Evolutionary conservation across 2,329 filamentous ascomycete species (phyloP).

Genomic region (Exophiala lecanii-corni): DNA sequence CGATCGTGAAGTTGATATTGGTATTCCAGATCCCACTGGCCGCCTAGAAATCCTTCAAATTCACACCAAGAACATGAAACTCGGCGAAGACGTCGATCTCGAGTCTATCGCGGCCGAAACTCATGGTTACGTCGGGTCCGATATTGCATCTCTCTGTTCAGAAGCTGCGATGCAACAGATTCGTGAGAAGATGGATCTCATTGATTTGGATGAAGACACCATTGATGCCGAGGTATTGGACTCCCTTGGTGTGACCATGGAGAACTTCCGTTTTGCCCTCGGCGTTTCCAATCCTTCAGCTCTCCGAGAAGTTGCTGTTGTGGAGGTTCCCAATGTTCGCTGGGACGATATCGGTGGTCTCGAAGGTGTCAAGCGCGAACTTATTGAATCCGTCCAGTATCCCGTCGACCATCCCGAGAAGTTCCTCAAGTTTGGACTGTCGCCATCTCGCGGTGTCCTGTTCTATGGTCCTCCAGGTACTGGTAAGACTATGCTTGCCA

Average conservation of each 20-base stretch:
- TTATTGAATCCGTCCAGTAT: conserved; percentile 98
- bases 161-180: conserved; percentile 99
- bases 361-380: conserved; percentile 97
- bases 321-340: conserved; percentile 97
- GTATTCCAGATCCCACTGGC: conserved; percentile 94
- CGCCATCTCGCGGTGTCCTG: conserved; percentile 93
- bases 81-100: conserved; percentile 91
- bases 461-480: conserved; percentile 99
- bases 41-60: conserved; percentile 99
- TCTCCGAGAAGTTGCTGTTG: conserved; percentile 95
- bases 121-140: conserved; percentile 97
- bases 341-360: conserved; percentile 99
- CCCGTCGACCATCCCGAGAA: conserved; percentile 99
- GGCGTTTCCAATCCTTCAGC: conserved; percentile 98
- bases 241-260: conserved; percentile 97
- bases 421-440: conserved; percentile 99
- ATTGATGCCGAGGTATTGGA: conserved; percentile 98
- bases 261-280: conserved; percentile 98
- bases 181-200: conserved; percentile 99
- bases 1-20: conserved; percentile 97
- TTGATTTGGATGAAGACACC: conserved; percentile 97
- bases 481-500: conserved; percentile 99
- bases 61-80: conserved; percentile 99
- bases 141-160: conserved; percentile 96
- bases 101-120: conserved; percentile 96